Evolutionary conservation across 2,329 filamentous ascomycete genomes (phyloP).

Genomic region (Aspergillus fijiensis): DNA sequence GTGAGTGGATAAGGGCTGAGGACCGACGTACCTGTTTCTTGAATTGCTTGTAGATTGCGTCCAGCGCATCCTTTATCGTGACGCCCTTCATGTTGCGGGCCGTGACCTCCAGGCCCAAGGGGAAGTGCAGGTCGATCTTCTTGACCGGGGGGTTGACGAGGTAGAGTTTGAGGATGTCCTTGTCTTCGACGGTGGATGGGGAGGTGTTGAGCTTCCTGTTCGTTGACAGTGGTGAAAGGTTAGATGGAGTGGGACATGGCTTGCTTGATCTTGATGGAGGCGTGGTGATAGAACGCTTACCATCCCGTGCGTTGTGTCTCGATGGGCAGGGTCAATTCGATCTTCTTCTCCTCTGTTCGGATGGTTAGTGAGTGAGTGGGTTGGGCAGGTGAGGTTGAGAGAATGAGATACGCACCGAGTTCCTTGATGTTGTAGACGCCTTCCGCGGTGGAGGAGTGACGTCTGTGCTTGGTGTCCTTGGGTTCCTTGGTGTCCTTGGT

Average conservation of each 20-base stretch:
- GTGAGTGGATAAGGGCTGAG: background rate
- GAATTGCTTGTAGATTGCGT: constrained; percentile 93
- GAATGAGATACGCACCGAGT: constrained; percentile 63
- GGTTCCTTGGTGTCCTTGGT: constrained; percentile 37
- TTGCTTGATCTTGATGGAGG: too few relatives aligned
- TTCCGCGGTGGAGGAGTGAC: constrained; percentile 69
- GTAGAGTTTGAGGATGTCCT: constrained; percentile 75
- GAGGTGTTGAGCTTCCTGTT: constrained; percentile 92
- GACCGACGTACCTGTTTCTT: constrained; percentile 80
- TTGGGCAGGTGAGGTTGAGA: background rate
- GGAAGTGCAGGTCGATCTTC: constrained; percentile 92
- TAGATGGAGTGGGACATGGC: too few relatives aligned
- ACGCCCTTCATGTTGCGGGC: constrained; percentile 91
- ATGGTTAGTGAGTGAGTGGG: background rate
- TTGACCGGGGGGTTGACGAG: constrained; percentile 82
- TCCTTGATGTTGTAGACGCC: constrained; percentile 83
- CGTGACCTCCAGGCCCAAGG: constrained; percentile 79
- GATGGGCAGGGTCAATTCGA: constrained; percentile 35
- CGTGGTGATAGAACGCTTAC: constrained; percentile 19
- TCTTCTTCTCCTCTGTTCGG: constrained; percentile 30
- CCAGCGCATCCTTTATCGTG: constrained; percentile 93
- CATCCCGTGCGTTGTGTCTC: constrained; percentile 39
- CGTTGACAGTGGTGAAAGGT: constrained; percentile 4
- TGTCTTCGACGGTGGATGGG: constrained; percentile 73
- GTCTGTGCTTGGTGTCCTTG: constrained; percentile 58